A percentile compares a stretch with the other conserved stretches of the same genome.
Conservation (phyloP, 345 rosid species). For the Acer negundo region DNA sequence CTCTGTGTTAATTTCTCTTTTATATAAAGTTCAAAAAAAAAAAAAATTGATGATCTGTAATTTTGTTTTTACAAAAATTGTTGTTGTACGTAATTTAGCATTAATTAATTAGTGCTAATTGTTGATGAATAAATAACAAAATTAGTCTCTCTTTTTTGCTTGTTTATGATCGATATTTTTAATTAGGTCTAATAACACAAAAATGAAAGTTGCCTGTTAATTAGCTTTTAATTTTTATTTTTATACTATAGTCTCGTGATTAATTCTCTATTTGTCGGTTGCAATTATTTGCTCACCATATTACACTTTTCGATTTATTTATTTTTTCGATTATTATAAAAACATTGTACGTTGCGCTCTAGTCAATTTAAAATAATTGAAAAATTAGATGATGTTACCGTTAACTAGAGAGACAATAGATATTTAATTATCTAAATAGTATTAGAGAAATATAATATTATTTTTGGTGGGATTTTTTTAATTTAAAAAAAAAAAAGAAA, state of each 20-base stretch:
- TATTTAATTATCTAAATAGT: too few relatives aligned
- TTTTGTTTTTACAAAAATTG: slow-evolving; percentile 18
- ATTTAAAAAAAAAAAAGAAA: too few relatives aligned
- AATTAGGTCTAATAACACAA: neutral
- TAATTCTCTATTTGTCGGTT: neutral
- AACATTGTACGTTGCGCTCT: too few relatives aligned
- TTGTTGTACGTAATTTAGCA: slow-evolving; percentile 20
- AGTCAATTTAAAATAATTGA: too few relatives aligned
- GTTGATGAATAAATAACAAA: neutral
- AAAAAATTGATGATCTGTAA: slow-evolving; percentile 24
- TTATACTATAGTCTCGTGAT: neutral
- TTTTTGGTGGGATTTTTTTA: too few relatives aligned
- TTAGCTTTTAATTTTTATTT: too few relatives aligned
- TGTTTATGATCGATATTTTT: neutral
- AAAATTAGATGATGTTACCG: too few relatives aligned
- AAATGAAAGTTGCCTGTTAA: neutral
- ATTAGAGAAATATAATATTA: too few relatives aligned
- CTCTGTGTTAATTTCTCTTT: neutral
- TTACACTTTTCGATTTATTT: too few relatives aligned
- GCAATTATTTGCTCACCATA: neutral
- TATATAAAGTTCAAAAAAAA: neutral
- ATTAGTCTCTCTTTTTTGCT: neutral
- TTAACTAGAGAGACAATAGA: too few relatives aligned
- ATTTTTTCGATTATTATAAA: too few relatives aligned
- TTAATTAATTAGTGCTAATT: slow-evolving; percentile 18